Evolutionary conservation across 2,329 filamentous ascomycete genomes (phyloP).

Genomic region (Aspergillus versicolor): DNA sequence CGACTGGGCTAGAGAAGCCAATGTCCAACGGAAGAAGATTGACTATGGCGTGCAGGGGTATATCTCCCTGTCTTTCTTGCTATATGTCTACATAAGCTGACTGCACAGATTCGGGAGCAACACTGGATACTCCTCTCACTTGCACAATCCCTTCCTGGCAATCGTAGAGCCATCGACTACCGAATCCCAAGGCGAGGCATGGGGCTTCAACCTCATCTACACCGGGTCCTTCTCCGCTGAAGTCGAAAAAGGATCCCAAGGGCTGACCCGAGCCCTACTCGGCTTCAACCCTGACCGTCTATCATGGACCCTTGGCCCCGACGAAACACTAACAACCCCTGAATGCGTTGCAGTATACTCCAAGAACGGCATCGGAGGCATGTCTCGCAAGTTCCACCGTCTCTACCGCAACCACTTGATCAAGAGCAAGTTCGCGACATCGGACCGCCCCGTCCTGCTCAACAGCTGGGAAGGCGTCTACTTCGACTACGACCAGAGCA

Average conservation of each 20-base stretch:
- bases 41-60: constrained; percentile 58
- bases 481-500: constrained; percentile 59
- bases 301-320: constrained; percentile 57
- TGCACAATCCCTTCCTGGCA: constrained; percentile 65
- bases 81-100: not conserved
- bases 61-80: constrained; percentile 15
- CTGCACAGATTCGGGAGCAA: constrained; percentile 57
- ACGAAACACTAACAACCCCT: constrained; percentile 59
- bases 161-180: constrained; percentile 58
- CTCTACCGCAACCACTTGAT: constrained; percentile 63
- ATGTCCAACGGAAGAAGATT: constrained; percentile 54
- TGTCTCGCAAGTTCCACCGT: constrained; percentile 62
- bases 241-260: constrained; percentile 62
- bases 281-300: constrained; percentile 63
- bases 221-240: constrained; percentile 62
- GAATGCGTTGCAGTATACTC: constrained; percentile 65
- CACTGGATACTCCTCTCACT: constrained; percentile 62
- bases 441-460: constrained; percentile 56
- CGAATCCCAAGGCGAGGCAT: constrained; percentile 61
- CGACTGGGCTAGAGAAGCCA: constrained; percentile 63
- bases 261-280: constrained; percentile 60
- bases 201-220: constrained; percentile 66
- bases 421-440: constrained; percentile 54
- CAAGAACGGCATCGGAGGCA: constrained; percentile 57
- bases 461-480: constrained; percentile 67